These are phyloP conservation scores for Zygosaccharomyces gambellarensis DNA, from an alignment of 805 yeast genomes.

Conservation along the genomic window DNA sequence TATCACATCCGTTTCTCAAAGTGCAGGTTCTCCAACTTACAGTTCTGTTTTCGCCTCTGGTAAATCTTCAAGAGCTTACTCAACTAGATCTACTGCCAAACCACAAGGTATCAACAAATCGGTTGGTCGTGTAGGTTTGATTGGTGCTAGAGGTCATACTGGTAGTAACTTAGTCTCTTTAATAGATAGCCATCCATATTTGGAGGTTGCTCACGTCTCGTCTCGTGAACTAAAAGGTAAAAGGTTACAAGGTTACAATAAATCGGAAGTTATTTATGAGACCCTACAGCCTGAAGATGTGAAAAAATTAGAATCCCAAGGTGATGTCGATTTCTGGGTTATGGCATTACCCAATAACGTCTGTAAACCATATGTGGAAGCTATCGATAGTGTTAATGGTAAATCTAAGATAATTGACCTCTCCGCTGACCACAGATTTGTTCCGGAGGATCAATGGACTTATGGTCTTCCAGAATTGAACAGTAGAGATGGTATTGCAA, in stretches of 20 bases:
- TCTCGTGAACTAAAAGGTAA: slow-evolving; percentile 92
- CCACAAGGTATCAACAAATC: slow-evolving; percentile 56
- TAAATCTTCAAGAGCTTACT: slow-evolving; percentile 49
- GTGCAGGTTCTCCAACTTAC: slow-evolving; percentile 29
- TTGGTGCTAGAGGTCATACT: slow-evolving; percentile 98
- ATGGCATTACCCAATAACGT: slow-evolving; percentile 99
- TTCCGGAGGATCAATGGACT: slow-evolving; percentile 78
- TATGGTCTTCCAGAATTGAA: slow-evolving; percentile 94
- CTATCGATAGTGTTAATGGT: slow-evolving; percentile 65
- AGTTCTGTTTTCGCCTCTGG: slow-evolving; percentile 44
- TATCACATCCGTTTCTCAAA: slow-evolving; percentile 33
- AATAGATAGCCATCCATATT: slow-evolving; percentile 80
- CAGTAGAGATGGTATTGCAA: slow-evolving; percentile 58
- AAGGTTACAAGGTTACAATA: slow-evolving; percentile 80
- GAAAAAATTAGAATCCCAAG: slow-evolving; percentile 64
- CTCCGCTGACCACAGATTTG: slow-evolving; percentile 95
- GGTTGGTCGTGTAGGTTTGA: slow-evolving; percentile 76
- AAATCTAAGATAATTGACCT: slow-evolving; percentile 82
- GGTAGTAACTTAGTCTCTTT: slow-evolving; percentile 89
- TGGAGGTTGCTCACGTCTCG: slow-evolving; percentile 89
- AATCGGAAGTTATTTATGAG: slow-evolving; percentile 71
- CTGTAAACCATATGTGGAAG: slow-evolving; percentile 80
- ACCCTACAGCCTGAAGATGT: slow-evolving; percentile 87
- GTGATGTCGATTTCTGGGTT: slow-evolving; percentile 92
- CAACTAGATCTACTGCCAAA: slow-evolving; percentile 54